These are phyloP conservation scores for Colletotrichum zoysiae DNA, from an alignment of 2,329 filamentous ascomycete genomes.

Conservation along the genomic window DNA sequence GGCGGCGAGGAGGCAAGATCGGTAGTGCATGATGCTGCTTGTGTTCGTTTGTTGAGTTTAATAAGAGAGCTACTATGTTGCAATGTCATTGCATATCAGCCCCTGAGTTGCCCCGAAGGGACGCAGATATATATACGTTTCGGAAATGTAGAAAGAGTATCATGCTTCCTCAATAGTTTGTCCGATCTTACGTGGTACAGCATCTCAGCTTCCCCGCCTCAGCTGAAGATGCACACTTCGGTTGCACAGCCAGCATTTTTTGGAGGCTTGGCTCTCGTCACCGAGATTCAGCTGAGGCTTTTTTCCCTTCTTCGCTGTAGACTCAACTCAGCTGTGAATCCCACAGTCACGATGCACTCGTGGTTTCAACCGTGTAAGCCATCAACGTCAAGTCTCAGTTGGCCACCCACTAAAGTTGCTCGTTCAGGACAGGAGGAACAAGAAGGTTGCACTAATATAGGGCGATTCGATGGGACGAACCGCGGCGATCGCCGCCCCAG, in stretches of 20 bases:
- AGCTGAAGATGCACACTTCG: neutral
- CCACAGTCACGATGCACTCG: too few species aligned
- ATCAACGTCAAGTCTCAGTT: neutral
- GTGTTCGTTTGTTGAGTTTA: neutral
- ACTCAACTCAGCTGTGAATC: neutral
- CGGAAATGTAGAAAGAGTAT: too few species aligned
- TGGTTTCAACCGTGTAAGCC: neutral
- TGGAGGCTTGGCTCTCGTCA: conserved; percentile 3
- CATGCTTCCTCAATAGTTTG: neutral
- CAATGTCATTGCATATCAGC: neutral
- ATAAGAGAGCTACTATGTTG: neutral
- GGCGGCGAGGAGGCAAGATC: neutral
- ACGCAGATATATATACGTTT: neutral
- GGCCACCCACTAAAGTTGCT: neutral
- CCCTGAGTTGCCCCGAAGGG: fast-evolving
- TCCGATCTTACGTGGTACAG: neutral
- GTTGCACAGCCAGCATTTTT: neutral
- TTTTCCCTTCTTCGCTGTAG: neutral
- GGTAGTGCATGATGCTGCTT: conserved; percentile 23
- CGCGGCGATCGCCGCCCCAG: neutral
- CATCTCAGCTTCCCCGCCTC: neutral
- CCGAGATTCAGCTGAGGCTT: neutral
- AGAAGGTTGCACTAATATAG: neutral
- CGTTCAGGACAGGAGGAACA: too few species aligned
- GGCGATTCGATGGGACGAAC: neutral